A percentile compares a stretch with the other conserved stretches of the same genome.
phyloP scores from a whole-genome alignment of 2,329 filamentous ascomycete species.

The Cladophialophora bantiana region DNA sequence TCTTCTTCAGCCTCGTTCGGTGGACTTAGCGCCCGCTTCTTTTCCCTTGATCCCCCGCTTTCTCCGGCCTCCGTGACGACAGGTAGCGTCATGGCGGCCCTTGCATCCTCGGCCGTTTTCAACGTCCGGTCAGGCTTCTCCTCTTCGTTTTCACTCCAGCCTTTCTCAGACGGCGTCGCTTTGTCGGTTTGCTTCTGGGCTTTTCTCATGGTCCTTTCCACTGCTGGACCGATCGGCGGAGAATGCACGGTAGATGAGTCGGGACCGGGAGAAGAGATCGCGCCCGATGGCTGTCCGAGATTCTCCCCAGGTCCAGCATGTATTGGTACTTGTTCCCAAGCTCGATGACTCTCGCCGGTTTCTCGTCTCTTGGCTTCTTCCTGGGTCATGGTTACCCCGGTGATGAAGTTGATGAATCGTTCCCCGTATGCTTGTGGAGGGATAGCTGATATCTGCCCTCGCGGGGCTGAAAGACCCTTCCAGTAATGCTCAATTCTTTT shows the following conservation, averaged over 20 bases:
- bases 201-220: slow-evolving; percentile 62
- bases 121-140: slow-evolving; percentile 70
- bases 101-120: slow-evolving; percentile 63
- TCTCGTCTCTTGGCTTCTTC: slow-evolving; percentile 74
- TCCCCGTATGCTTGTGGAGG: slow-evolving; percentile 91
- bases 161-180: slow-evolving; percentile 55
- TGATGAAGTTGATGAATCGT: slow-evolving; percentile 91
- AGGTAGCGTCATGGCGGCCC: slow-evolving; percentile 68
- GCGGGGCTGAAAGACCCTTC: slow-evolving; percentile 87
- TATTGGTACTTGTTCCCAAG: slow-evolving; percentile 21
- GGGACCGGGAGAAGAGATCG: slow-evolving; percentile 37
- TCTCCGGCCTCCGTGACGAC: slow-evolving; percentile 92
- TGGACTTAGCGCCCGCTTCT: slow-evolving; percentile 34
- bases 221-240: slow-evolving; percentile 47
- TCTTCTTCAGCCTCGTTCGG: slow-evolving; percentile 22
- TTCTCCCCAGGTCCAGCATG: slow-evolving; percentile 39
- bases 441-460: slow-evolving; percentile 88
- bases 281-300: slow-evolving; percentile 43
- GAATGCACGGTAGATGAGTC: slow-evolving; percentile 37
- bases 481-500: slow-evolving; percentile 97
- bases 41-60: slow-evolving; percentile 58
- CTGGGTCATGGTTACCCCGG: slow-evolving; percentile 84
- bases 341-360: slow-evolving; percentile 38
- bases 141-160: slow-evolving; percentile 57
- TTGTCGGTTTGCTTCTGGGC: slow-evolving; percentile 70